Conservation (phyloP, 345 rosid genomes). For the Turritis glabra region DNA sequence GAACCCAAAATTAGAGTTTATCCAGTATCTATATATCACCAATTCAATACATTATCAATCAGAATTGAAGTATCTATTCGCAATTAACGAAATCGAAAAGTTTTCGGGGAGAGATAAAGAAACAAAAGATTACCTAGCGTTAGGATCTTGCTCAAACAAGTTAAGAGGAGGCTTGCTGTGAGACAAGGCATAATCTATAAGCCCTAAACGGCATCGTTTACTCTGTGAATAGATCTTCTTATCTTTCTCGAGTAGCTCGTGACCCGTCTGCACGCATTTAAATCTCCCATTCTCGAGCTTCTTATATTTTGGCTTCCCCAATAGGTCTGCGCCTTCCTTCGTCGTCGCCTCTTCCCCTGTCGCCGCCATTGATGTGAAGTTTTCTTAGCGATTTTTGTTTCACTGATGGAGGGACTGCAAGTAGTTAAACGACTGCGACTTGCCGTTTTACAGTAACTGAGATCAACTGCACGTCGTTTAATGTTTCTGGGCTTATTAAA, state of each 20-base stretch:
- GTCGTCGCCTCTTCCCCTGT: constrained; percentile 31
- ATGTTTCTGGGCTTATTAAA: background rate
- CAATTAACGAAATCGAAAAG: background rate
- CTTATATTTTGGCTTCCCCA: constrained; percentile 67
- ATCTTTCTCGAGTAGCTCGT: constrained; percentile 77
- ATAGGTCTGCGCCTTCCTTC: constrained; percentile 66
- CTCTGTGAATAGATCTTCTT: constrained; percentile 67
- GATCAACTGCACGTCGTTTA: constrained; percentile 22
- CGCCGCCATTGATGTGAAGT: constrained; percentile 35
- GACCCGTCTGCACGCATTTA: constrained; percentile 91
- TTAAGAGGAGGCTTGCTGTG: constrained; percentile 76
- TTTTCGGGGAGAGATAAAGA: background rate
- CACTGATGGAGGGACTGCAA: constrained; percentile 12
- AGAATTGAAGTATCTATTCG: too few species aligned
- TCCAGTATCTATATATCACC: background rate
- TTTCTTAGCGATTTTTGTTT: constrained; percentile 18
- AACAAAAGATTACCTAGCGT: constrained; percentile 50
- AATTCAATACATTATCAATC: background rate
- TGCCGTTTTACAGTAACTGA: constrained; percentile 26
- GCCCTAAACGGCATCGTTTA: constrained; percentile 89
- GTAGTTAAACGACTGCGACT: background rate
- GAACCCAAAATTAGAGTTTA: background rate
- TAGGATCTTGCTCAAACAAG: constrained; percentile 84
- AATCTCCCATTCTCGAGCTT: constrained; percentile 73
- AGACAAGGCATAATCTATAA: constrained; percentile 72